Evolutionary conservation across 371 early-diverging fungal genomes (phyloP).

Genomic region (Catenaria anguillulae): DNA sequence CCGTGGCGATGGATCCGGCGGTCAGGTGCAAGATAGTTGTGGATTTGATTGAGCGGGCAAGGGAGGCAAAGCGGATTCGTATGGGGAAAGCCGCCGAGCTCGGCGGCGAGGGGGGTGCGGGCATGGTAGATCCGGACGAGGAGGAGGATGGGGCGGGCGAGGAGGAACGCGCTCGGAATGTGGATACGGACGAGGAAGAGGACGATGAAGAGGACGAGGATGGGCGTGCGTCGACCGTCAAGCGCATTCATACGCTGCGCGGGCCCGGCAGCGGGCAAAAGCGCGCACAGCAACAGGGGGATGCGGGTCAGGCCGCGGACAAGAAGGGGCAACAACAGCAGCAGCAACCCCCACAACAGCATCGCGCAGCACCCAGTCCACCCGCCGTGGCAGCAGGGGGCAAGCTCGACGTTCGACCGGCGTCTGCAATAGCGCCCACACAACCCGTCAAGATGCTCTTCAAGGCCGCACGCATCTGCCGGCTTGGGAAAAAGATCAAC

Average conservation of each 20-base stretch:
- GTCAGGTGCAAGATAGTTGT: constrained; percentile 12
- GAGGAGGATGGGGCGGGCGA: constrained; percentile 14
- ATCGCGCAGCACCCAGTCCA: no score
- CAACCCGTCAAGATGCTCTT: no score
- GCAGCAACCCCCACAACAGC: no score
- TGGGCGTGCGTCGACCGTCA: background rate
- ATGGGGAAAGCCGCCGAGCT: constrained; percentile 3
- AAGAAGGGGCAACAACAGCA: no score
- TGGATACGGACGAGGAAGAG: constrained; percentile 1
- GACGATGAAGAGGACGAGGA: constrained; percentile 2
- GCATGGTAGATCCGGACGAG: no score
- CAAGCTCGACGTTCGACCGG: no score
- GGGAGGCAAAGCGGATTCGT: constrained; percentile 20
- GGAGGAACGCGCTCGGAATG: background rate
- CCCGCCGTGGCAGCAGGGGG: no score
- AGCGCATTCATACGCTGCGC: background rate
- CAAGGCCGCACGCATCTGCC: constrained; percentile 27
- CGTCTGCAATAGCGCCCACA: no score
- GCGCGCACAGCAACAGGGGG: no score
- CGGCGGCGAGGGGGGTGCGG: constrained; percentile 5
- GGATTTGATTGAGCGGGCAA: constrained; percentile 23
- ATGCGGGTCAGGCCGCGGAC: no score
- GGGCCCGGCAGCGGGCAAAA: background rate
- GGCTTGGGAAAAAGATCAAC: constrained; percentile 25
- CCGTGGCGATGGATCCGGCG: background rate